A percentile compares a stretch with the other conserved stretches of the same genome.
Conservation (phyloP, 208 protist genomes). For the Trypanosoma rangeli region DNA sequence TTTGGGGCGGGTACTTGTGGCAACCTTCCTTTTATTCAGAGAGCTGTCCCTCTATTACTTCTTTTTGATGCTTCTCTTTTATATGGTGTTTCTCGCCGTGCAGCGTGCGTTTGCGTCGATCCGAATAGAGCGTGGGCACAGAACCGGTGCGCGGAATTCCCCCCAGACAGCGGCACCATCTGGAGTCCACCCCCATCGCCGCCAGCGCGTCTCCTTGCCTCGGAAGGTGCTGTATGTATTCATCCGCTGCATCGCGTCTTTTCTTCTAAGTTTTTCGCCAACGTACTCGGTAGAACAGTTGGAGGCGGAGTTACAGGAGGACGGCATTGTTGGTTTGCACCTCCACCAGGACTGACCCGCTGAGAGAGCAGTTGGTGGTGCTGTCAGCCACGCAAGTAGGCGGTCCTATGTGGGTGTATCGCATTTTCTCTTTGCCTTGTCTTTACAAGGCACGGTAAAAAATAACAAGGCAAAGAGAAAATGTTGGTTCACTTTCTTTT, state of each 20-base stretch:
- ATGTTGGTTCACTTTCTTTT: too few relatives aligned
- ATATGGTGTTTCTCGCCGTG: background rate
- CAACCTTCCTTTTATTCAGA: conserved; percentile 17
- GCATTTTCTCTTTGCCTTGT: background rate
- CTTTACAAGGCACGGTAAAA: background rate
- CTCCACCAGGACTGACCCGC: conserved; percentile 11
- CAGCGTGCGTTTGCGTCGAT: conserved; percentile 3
- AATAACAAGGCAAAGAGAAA: too few relatives aligned
- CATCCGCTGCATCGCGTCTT: conserved; percentile 58
- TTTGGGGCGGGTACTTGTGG: background rate
- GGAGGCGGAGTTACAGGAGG: conserved; percentile 56
- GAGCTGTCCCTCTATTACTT: conserved; percentile 10
- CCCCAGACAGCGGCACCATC: background rate
- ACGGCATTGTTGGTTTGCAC: conserved; percentile 51
- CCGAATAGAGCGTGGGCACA: conserved; percentile 8
- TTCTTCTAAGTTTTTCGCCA: conserved; percentile 66
- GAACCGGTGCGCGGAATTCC: background rate
- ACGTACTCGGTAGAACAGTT: conserved; percentile 63
- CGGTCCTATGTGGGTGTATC: background rate
- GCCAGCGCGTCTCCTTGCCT: conserved; percentile 24
- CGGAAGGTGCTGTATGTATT: conserved; percentile 49
- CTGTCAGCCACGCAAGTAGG: background rate
- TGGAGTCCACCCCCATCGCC: background rate
- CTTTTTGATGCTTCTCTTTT: conserved; percentile 7
- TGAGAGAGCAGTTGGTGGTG: background rate